These are phyloP conservation scores for Candida dubliniensis DNA, from an alignment of 1,139 yeast species.

Conservation along the genomic window DNA sequence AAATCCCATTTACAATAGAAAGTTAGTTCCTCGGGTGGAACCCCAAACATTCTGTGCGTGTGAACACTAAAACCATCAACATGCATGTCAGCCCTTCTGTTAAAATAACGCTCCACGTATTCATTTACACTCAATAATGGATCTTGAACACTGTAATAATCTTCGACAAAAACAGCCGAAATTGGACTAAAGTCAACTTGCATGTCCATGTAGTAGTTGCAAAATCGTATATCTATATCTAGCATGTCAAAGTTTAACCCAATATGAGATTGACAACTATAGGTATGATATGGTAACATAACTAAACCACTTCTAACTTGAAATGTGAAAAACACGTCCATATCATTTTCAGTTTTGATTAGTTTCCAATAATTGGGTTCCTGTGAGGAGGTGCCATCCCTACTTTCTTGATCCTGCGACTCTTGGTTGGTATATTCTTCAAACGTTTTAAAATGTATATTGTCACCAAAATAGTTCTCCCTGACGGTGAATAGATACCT, in stretches of 20 bases:
- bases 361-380: slow-evolving; percentile 40
- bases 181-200: slow-evolving; percentile 59
- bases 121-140: slow-evolving; percentile 26
- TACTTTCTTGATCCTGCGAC: slow-evolving; percentile 7
- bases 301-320: slow-evolving; percentile 69
- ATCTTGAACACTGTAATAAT: slow-evolving; percentile 19
- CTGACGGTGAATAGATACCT: slow-evolving; percentile 74
- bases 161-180: slow-evolving; percentile 31
- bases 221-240: slow-evolving; percentile 77
- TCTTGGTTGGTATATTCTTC: slow-evolving; percentile 63
- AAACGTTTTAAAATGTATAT: slow-evolving; percentile 76
- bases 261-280: slow-evolving; percentile 62
- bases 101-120: slow-evolving; percentile 25
- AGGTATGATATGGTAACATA: slow-evolving; percentile 70
- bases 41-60: slow-evolving; percentile 90
- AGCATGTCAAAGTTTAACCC: slow-evolving; percentile 64
- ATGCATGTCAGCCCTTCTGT: slow-evolving; percentile 30
- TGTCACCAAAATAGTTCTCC: slow-evolving; percentile 89
- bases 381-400: slow-evolving; percentile 4
- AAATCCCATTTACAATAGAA: slow-evolving; percentile 91
- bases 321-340: slow-evolving; percentile 73
- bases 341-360: slow-evolving; percentile 63
- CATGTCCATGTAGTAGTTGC: slow-evolving; percentile 90
- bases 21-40: slow-evolving; percentile 86
- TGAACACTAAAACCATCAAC: slow-evolving; percentile 70